Evolutionary conservation across 2,329 filamentous ascomycete species (phyloP), one percentile per base, ranked within the genome.

Genomic region (Ophiocordyceps camponoti-saundersi): DNA sequence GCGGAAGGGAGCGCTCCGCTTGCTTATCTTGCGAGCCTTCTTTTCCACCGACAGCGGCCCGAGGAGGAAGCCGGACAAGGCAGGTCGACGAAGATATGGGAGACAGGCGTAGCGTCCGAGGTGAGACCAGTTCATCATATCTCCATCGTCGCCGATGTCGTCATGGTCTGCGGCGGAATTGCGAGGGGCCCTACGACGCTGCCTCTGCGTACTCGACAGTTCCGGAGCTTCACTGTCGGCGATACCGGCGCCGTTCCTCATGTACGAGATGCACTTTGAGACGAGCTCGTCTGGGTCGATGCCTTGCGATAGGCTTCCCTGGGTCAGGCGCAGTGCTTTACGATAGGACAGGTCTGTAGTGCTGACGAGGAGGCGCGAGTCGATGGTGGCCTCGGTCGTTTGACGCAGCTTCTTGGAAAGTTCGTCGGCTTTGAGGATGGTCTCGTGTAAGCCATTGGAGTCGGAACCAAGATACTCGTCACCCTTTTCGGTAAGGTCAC

Each of bases 271-370:
- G 61, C 84, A 90, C 62, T 93, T 94, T 1, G 85, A 84, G 15
- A 96, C 78, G 57, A 96, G 93, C 55, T 95, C 85, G 50, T 96
- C 89, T 0, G 93, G 72, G 57, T 96, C 89, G 21, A 98, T 67
- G 8, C 88, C 86, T 45, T 82, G 79, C 3, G 78, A 77, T 2
- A 74, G 67, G 55, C 82, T 82, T 7, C 88, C 88, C 29, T 86
- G 71, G 1, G 82, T 79, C 23, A 93, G 71, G 46, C 81, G 79
- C 42, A 82, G 71, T 0, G 86, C 82, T 59, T 87, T 88, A 54
- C 85, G 85, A 55, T 83, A 81, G 0, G 84, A 82, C 5, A 93
- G 64, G 52, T 95, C 88, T 6, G 85, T 85, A 1, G 85, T 80
- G 52, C 75, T 80, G 44, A 95, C 82, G 3, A 96, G 72, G 23